Evolutionary conservation across 208 protist species (phyloP), one percentile per base, ranked within the genome.

Genomic region (Histomonas meleagridis): DNA sequence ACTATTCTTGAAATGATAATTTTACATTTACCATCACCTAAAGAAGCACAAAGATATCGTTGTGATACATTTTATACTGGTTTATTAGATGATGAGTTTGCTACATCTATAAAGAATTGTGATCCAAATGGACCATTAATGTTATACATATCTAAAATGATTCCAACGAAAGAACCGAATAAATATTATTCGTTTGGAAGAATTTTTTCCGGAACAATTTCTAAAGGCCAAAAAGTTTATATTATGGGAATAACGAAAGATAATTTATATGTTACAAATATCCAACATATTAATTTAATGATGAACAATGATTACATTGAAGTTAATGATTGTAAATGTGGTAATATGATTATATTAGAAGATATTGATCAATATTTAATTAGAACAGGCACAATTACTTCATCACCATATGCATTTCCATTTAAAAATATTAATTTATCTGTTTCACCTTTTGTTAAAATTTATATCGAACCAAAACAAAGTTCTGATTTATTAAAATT

Each of bases 381-480:
- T 93, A 99, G 99, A 95, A 96, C 96, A 90, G 98, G 97, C 93
- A 99, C 98, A 93, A 96, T 99, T 93, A 93, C 95, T 60, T n/a
- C n/a, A n/a, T n/a, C n/a, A n/a, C n/a, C n/a, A n/a, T n/a, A n/a
- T n/a, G n/a, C n/a, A n/a, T n/a, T n/a, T n/a, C n/a, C n/a, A n/a
- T n/a, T n/a, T n/a, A n/a, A n/a, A n/a, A n/a, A n/a, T n/a, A 99
- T 99, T 98, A 99, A 99, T 96, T 99, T 98, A 97, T 98, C 97
- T 72, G 97, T 99, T 92, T 98, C 98, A n/a, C 97, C 97, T 79
- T 97, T 98, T 94, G 98, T 99, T 76, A 97, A 97, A 95, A 97
- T 98, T 69, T 97, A 97, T 53, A 97, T 98, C 60, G 96, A 97
- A 95, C 95, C 96, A 92, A 98, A 97, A 96, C 98, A 98, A 94